These are phyloP conservation scores for Pneumocystis wakefieldiae DNA, from an alignment of 1,139 yeast genomes.

Conservation along the genomic window DNA sequence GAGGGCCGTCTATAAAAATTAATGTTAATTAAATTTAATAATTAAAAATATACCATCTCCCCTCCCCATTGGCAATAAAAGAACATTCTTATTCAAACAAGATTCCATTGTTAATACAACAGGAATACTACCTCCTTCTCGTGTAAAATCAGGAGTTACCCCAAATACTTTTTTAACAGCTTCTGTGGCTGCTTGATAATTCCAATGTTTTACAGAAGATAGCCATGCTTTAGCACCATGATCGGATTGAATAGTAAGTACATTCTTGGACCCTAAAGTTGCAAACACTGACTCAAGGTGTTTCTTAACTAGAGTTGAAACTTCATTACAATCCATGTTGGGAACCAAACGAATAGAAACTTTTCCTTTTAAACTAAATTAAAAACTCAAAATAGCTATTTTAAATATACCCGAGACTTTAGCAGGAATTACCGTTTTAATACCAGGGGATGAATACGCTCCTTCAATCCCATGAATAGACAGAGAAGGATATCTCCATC, in stretches of 20 bases:
- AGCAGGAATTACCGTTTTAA: slow-evolving; percentile 95
- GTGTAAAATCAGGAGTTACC: slow-evolving; percentile 86
- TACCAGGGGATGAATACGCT: slow-evolving; percentile 88
- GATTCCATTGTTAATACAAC: slow-evolving; percentile 38
- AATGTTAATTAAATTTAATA: background rate
- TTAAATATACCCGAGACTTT: slow-evolving; percentile 34
- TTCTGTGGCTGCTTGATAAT: slow-evolving; percentile 83
- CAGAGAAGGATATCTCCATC: slow-evolving; percentile 53
- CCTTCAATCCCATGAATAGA: slow-evolving; percentile 85
- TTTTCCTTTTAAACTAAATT: slow-evolving; percentile 42
- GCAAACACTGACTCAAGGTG: slow-evolving; percentile 54
- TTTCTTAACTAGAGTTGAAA: slow-evolving; percentile 61
- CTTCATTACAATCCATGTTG: slow-evolving; percentile 63
- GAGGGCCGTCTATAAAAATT: slow-evolving; percentile 55
- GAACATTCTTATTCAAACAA: slow-evolving; percentile 39
- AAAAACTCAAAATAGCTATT: background rate
- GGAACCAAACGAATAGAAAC: slow-evolving; percentile 97
- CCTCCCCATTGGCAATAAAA: slow-evolving; percentile 90
- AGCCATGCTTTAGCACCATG: slow-evolving; percentile 97
- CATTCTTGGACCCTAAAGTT: slow-evolving; percentile 61
- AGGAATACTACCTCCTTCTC: slow-evolving; percentile 25
- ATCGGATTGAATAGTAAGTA: slow-evolving; percentile 52
- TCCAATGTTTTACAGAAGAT: slow-evolving; percentile 80
- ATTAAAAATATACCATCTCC: slow-evolving; percentile 46
- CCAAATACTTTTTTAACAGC: slow-evolving; percentile 94